Conservation (phyloP, 2,329 filamentous ascomycete species). For the Pochonia chlamydosporia region DNA sequence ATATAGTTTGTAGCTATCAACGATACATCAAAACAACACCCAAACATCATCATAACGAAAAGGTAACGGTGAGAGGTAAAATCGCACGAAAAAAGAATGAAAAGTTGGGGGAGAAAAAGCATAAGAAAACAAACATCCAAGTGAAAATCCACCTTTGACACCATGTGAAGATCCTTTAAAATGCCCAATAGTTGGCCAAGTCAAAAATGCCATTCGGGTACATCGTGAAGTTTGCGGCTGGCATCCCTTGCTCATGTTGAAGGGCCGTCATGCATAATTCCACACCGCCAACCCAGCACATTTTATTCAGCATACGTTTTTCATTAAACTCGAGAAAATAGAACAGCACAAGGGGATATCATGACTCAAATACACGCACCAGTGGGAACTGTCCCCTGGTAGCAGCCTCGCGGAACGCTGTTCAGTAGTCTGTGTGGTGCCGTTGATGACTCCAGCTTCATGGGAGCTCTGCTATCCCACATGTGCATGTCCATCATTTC, state of each 20-base stretch:
- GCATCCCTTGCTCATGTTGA: not conserved
- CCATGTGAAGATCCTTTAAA: not conserved
- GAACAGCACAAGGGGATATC: not conserved
- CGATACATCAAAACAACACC: not conserved
- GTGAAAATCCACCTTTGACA: not conserved
- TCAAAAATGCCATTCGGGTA: not conserved
- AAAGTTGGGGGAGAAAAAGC: too few species aligned
- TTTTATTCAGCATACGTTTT: not conserved
- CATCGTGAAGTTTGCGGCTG: not conserved
- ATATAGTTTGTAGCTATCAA: not conserved
- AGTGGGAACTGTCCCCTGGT: not conserved
- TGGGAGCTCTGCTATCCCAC: constrained; percentile 21
- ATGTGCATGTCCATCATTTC: constrained; percentile 23
- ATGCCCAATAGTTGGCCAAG: not conserved
- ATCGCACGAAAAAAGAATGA: too few species aligned
- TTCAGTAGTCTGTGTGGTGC: constrained; percentile 2
- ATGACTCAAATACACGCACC: not conserved
- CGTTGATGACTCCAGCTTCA: constrained; percentile 22
- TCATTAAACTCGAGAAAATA: not conserved
- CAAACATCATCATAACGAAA: not conserved
- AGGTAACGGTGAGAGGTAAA: too few species aligned
- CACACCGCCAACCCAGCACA: not conserved
- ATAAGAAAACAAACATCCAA: not conserved
- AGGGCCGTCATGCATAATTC: not conserved
- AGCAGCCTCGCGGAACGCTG: not conserved